Conservation (phyloP, 78 protist species). For the Planoprotostelium fungivorum region DNA sequence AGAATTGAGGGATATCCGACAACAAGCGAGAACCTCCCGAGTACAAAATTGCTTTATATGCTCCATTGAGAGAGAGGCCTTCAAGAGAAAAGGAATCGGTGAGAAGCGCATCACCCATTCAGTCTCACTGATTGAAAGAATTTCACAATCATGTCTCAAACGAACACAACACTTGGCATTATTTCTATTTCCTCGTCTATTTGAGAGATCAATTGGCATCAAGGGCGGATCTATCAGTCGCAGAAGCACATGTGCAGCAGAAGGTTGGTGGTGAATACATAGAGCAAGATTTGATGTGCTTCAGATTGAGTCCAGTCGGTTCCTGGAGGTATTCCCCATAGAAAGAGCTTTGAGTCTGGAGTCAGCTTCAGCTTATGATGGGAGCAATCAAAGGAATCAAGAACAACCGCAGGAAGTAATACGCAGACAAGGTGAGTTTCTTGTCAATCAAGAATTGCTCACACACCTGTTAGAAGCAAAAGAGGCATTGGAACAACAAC, state of each 20-base stretch:
- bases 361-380: no score
- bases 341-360: background rate
- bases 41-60: constrained; percentile 43
- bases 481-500: no score
- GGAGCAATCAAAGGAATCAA: no score
- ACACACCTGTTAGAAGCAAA: no score
- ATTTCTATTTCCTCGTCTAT: constrained; percentile 55
- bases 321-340: background rate
- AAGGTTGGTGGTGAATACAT: background rate
- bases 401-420: no score
- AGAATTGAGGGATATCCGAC: background rate
- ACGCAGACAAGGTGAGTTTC: no score
- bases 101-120: no score
- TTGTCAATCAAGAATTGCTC: no score
- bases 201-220: constrained; percentile 18
- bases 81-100: constrained; percentile 58
- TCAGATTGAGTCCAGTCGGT: background rate
- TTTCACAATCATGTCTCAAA: constrained; percentile 45
- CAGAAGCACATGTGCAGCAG: background rate
- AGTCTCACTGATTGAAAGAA: no score
- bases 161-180: constrained; percentile 66
- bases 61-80: constrained; percentile 53
- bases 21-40: background rate
- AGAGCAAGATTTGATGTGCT: background rate
- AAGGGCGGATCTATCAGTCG: background rate